Evolutionary conservation across 768 basidiomycete species (phyloP), one percentile per base, ranked within the genome.

Genomic region (Podaxis sp.): DNA sequence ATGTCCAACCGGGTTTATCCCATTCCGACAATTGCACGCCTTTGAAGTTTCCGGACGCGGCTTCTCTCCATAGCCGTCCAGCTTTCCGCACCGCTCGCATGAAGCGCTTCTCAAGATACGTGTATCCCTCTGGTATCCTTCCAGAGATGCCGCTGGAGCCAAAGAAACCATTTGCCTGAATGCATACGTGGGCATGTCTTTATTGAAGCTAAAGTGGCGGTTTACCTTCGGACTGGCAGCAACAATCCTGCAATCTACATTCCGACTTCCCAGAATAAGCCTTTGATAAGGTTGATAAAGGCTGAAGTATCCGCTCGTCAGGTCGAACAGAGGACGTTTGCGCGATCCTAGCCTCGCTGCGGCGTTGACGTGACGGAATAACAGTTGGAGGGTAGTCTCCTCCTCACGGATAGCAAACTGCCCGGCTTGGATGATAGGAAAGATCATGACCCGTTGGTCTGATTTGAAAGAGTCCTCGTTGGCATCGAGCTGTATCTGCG

Each of bases 251-350:
- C 89, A 89, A 41, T 83, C 79, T 28, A 85, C 74, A 30, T 81
- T 80, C 0, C 84, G 82, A 11, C 81, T 78, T 24, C 82, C 72
- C 26, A 97, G 80, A 12, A 92, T 78, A 40, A 88, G 78, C 30
- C 86, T 77, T 70, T 93, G 92, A 72, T 99, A 99, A 12, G 83
- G 84, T 62, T 82, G 77, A 70, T 91, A 91, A 36, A 99, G 78
- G 6, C 91, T 91, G 71, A 99, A 99, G 75, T 99, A 99, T 11
- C 97, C 97, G 68, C 90, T 95, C 6, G 97, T 99, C 70, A 98
- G 77, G 72, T 97, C 92, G 30, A 89, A 74, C 17, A 84, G 69
- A n/a, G 85, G 85, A 17, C 77, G 65, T 20, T 54, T 46, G n/a
- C 61, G 61, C 2, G 61, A 30, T 24, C 61, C 61, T 37, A 38